These are phyloP conservation scores for Meyerozyma elateridarum DNA, from an alignment of 1,139 yeast species.

Conservation along the genomic window DNA sequence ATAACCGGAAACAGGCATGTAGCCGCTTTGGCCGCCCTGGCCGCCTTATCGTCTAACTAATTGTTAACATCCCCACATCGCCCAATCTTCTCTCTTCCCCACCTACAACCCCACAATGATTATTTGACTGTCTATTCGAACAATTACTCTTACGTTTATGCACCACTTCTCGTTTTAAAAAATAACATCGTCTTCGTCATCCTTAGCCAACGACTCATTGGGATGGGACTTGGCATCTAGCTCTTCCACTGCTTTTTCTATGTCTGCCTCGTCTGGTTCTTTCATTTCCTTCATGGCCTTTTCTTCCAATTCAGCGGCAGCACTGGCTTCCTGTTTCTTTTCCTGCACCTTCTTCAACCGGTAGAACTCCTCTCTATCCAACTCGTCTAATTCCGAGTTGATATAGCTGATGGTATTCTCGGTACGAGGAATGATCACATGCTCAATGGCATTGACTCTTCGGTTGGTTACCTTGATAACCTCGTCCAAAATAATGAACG, in stretches of 20 bases:
- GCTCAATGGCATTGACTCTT: slow-evolving; percentile 98
- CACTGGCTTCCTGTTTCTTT: slow-evolving; percentile 81
- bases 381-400: slow-evolving; percentile 92
- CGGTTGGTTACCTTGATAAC: slow-evolving; percentile 96
- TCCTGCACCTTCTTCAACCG: slow-evolving; percentile 95
- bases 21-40: too few relatives aligned
- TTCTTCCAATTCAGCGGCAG: slow-evolving; percentile 56
- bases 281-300: slow-evolving; percentile 16
- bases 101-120: too few relatives aligned
- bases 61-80: too few relatives aligned
- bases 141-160: too few relatives aligned
- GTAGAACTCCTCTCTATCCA: slow-evolving; percentile 97
- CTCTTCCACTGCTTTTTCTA: slow-evolving; percentile 8
- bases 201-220: slow-evolving; percentile 20
- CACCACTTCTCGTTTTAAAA: too few relatives aligned
- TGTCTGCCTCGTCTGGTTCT: slow-evolving; percentile 11
- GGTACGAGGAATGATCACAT: slow-evolving; percentile 94
- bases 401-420: slow-evolving; percentile 91
- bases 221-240: slow-evolving; percentile 8
- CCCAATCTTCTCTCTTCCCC: not conserved
- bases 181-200: slow-evolving; percentile 39
- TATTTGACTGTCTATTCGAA: too few relatives aligned
- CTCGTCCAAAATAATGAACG: slow-evolving; percentile 92
- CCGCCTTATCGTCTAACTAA: too few relatives aligned
- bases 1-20: too few relatives aligned